phyloP scores from a whole-genome alignment of 495 filamentous ascomycete species.

The Articulospora tetracladia region DNA sequence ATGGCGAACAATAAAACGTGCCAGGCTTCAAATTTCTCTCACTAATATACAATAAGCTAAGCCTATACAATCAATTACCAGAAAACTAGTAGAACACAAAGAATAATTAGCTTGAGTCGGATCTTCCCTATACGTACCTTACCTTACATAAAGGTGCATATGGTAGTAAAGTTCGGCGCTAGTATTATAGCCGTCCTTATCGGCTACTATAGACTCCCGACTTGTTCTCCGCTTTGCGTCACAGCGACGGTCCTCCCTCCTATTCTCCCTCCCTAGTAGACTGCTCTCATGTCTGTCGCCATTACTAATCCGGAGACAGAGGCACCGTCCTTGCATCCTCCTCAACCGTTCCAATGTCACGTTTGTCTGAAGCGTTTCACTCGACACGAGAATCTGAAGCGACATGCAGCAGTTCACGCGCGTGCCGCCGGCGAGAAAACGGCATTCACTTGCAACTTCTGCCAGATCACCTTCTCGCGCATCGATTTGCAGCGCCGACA shows the following conservation, averaged over 20 bases:
- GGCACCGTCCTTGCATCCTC: not conserved
- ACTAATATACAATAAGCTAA: too few relatives aligned
- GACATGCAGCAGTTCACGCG: constrained; percentile 32
- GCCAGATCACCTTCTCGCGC: constrained; percentile 32
- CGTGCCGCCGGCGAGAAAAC: constrained; percentile 22
- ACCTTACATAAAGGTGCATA: too few relatives aligned
- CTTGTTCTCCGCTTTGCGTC: not conserved
- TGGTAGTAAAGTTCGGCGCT: not conserved
- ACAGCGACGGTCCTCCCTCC: not conserved
- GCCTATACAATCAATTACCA: too few relatives aligned
- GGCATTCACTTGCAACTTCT: constrained; percentile 28
- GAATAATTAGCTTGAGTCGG: too few relatives aligned
- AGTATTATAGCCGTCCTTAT: not conserved
- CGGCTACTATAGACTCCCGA: not conserved
- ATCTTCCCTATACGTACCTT: too few relatives aligned
- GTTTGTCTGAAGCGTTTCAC: constrained; percentile 34
- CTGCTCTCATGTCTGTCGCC: constrained; percentile 2
- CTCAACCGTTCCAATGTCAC: constrained; percentile 34
- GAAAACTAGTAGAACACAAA: too few relatives aligned
- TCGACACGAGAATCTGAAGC: constrained; percentile 37
- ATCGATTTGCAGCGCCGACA: constrained; percentile 31
- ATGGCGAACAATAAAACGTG: too few relatives aligned
- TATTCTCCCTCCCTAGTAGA: not conserved
- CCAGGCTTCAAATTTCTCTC: too few relatives aligned
- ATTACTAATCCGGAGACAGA: not conserved